Conservation (phyloP, 805 yeast species). For the Danielozyma ontarioensis region DNA sequence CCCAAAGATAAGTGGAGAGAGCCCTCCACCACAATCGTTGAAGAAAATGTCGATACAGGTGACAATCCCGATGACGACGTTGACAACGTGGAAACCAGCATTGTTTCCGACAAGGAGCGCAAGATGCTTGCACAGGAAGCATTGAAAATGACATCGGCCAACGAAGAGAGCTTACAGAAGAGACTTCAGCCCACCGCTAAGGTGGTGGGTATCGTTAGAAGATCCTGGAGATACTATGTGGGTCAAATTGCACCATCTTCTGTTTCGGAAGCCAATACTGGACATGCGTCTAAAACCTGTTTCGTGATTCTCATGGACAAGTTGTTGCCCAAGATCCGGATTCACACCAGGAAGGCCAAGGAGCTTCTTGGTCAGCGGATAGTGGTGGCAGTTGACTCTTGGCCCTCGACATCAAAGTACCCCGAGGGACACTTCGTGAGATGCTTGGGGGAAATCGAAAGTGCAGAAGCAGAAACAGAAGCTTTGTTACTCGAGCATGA, state of each 20-base stretch:
- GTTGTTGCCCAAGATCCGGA: constrained; percentile 79
- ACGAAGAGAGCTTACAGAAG: constrained; percentile 34
- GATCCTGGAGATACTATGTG: constrained; percentile 95
- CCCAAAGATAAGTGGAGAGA: constrained; percentile 86
- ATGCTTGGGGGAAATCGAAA: constrained; percentile 83
- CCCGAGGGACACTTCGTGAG: constrained; percentile 96
- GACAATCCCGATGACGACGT: constrained; percentile 56
- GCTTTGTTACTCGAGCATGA: constrained; percentile 91
- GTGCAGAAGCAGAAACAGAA: constrained; percentile 93
- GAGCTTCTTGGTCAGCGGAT: constrained; percentile 86
- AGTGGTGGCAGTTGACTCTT: constrained; percentile 86
- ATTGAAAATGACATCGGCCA: constrained; percentile 38
- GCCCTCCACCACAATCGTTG: constrained; percentile 75
- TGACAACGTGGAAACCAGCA: constrained; percentile 33
- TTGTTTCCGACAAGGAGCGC: constrained; percentile 67
- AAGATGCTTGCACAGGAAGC: constrained; percentile 75
- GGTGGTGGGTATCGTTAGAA: constrained; percentile 79
- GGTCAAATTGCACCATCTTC: constrained; percentile 86
- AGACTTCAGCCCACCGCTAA: constrained; percentile 87
- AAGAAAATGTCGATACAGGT: constrained; percentile 59
- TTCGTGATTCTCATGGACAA: constrained; percentile 87
- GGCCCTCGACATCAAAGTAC: constrained; percentile 79
- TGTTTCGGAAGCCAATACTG: constrained; percentile 45
- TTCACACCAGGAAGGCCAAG: constrained; percentile 79
- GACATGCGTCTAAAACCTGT: constrained; percentile 70